Base-by-base conservation (phyloP, 257 asterid genomes). In the Cruciata laevipes region DNA sequence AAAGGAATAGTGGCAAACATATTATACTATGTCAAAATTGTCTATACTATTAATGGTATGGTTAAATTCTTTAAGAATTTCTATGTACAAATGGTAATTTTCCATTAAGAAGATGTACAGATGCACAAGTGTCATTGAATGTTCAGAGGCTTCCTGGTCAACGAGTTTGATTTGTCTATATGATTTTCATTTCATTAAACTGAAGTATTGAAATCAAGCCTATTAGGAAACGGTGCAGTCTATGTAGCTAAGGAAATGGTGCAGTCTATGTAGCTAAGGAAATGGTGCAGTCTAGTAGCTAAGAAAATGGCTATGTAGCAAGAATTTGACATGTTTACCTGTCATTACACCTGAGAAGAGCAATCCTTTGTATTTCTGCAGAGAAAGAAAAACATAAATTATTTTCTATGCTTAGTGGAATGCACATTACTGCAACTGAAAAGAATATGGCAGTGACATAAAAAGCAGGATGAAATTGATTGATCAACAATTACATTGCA, bases 341-440 rank as follows among this genome's bases (percentile, higher is more conserved):
- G 92, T 75, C 87, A 86, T 74, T 78, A 91, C 92, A 57, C 86
- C 82, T 24, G 83, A 80, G 49, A 61, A 63, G 13, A 84, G 61
- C 74, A 76, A 71, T 57, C 83, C 86, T 72, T 80, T 77, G 68
- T 80, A 73, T 83, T 81, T 93, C 97, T 93, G 90, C 87, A 84
- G 8, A 72, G 59, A 69, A 38, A 52, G 47, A 27, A 16, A 16
- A 66, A 35, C 7, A 61, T 6, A 32, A 57, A 78, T 72, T 33
- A 21, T 9, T 38, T 42, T 35, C 42, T 20, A 33, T 14, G 55
- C 33, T 31, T 14, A 16, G n/a, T 1, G 23, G 13, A 6, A 24
- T 7, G 17, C 3, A 18, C 23, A 24, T 44, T 44, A 21, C 40
- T 13, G 59, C 69, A 65, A 65, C 49, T 44, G 6, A 25, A 18